These are phyloP conservation scores for Lactarius quietus DNA, from an alignment of 768 basidiomycete species.

Conservation along the genomic window DNA sequence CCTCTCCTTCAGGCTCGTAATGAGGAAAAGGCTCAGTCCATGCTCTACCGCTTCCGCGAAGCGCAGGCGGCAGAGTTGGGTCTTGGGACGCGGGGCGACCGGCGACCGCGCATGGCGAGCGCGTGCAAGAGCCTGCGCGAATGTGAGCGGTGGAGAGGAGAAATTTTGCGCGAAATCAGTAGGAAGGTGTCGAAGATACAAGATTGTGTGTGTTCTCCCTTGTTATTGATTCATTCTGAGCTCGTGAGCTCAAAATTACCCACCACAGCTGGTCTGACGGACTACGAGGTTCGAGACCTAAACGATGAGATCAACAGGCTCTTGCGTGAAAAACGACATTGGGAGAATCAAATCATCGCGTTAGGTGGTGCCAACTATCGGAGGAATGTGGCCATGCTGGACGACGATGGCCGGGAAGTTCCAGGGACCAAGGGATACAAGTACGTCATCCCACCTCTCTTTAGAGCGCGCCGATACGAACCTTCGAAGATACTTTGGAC, in stretches of 20 bases:
- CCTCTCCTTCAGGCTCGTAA: conserved; percentile 70
- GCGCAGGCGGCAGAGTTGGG: conserved; percentile 96
- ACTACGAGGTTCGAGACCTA: conserved; percentile 93
- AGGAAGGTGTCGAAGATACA: conserved; percentile 98
- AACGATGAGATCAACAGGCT: conserved; percentile 98
- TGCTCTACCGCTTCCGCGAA: conserved; percentile 94
- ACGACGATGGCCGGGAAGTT: conserved; percentile 94
- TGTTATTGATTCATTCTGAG: background rate
- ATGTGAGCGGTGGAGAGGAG: conserved; percentile 94
- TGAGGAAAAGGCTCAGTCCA: conserved; percentile 96
- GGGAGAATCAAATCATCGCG: conserved; percentile 97
- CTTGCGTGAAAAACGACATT: conserved; percentile 92
- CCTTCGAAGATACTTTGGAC: conserved; percentile 83
- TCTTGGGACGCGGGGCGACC: conserved; percentile 76
- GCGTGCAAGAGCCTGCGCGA: conserved; percentile 88
- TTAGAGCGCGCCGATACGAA: background rate
- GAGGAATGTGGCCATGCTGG: conserved; percentile 88
- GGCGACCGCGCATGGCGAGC: conserved; percentile 89
- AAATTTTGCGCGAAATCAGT: conserved; percentile 91
- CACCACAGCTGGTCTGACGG: conserved; percentile 75
- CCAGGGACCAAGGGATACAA: conserved; percentile 98
- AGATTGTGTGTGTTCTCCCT: conserved; percentile 56
- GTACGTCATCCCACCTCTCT: conserved; percentile 38
- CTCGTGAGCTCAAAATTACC: background rate
- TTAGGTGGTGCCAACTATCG: conserved; percentile 95